Base-by-base conservation (phyloP, 2,329 filamentous ascomycete genomes). In the Stromatinia cepivora region DNA sequence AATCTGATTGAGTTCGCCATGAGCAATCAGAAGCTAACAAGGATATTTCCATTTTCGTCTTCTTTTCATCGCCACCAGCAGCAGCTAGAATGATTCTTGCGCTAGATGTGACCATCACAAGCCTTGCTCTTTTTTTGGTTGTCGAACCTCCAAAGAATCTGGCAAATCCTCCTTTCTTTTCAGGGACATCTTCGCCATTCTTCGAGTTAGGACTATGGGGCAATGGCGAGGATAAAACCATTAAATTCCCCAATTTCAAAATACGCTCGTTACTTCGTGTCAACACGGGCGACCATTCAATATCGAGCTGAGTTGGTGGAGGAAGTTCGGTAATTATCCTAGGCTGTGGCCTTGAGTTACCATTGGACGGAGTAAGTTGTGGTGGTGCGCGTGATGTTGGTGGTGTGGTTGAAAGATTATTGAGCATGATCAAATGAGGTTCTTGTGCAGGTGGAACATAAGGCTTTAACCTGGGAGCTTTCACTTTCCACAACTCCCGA, bases 261-360 rank as follows among this genome's bases (percentile, higher is more conserved):
- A 99, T 99, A 48, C 95, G 88, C 80, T 99, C 95, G 77, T 98
- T 97, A 70, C 88, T 90, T 76, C 90, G 89, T 13, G 92, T 97
- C 68, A 99, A 83, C 6, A 99, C 94, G 0, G 95, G 95, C 0
- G 94, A 97, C 95, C 95, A 99, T 80, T 99, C 95, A 69, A 99
- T 97, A 77, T 99, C 95, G 36, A 99, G 84, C 79, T 98, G 95
- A 64, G 92, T 97, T 0, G 95, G 95, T n/a, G 95, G 94, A 22
- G 95, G 93, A 13, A 99, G 85, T 79, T 99, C 95, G 0, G 95
- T 98, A 71, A 99, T 96, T 71, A 97, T 89, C 71, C 93, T 86
- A 2, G 92, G 86, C 45, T 93, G 91, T 13, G 87, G 85, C 68
- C 93, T 71, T 75, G 79, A 76, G 79, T 79, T 66, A 79, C 81